Conservation (phyloP, 495 filamentous ascomycete genomes). For the Collariella sp. region DNA sequence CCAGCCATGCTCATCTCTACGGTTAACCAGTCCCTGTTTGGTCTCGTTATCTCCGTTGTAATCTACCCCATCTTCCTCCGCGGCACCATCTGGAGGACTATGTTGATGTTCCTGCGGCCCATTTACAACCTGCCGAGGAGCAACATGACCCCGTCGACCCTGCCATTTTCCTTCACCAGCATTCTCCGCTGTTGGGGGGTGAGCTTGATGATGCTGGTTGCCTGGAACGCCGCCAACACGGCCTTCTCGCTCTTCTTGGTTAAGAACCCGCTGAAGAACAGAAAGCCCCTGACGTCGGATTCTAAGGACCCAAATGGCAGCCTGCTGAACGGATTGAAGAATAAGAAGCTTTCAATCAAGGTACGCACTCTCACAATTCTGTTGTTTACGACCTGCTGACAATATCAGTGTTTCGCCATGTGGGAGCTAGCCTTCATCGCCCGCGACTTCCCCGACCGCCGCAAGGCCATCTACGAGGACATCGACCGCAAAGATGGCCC, state of each 20-base stretch:
- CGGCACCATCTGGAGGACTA: constrained; percentile 53
- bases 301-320: constrained; percentile 89
- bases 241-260: constrained; percentile 71
- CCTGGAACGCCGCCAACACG: constrained; percentile 67
- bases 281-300: constrained; percentile 70
- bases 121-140: constrained; percentile 67
- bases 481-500: constrained; percentile 72
- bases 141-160: constrained; percentile 50
- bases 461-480: constrained; percentile 79
- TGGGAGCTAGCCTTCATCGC: constrained; percentile 83
- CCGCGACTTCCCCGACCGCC: constrained; percentile 58
- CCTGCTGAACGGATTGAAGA: constrained; percentile 71
- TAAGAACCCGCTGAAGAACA: constrained; percentile 72
- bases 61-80: constrained; percentile 60
- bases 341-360: constrained; percentile 56
- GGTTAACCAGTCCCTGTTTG: constrained; percentile 34
- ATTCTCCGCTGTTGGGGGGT: constrained; percentile 53
- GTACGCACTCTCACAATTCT: constrained; percentile 29
- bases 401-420: constrained; percentile 63
- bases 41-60: constrained; percentile 43
- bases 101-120: constrained; percentile 57
- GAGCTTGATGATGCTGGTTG: constrained; percentile 54
- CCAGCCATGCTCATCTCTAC: constrained; percentile 25
- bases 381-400: constrained; percentile 16
- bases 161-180: constrained; percentile 49